phyloP scores from a whole-genome alignment of 768 basidiomycete species.

The Panellus pusillus region DNA sequence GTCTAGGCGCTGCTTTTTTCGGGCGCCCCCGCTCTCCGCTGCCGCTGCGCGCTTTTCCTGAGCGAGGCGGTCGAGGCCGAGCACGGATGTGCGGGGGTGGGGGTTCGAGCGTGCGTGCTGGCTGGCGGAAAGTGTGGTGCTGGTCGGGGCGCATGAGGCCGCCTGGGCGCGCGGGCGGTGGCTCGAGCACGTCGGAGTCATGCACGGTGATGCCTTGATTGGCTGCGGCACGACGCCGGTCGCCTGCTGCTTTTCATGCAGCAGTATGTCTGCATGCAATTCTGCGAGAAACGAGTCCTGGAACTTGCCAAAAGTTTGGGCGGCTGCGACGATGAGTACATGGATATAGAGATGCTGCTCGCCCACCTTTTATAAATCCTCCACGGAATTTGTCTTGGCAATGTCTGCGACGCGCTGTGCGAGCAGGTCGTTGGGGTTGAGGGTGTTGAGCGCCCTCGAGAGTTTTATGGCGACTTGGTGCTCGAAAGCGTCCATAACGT shows the following conservation, averaged over 20 bases:
- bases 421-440: slow-evolving; percentile 83
- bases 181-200: slow-evolving; percentile 81
- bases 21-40: slow-evolving; percentile 51
- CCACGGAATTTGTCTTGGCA: slow-evolving; percentile 64
- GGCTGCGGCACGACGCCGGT: slow-evolving; percentile 55
- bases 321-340: slow-evolving; percentile 41
- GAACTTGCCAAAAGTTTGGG: slow-evolving; percentile 84
- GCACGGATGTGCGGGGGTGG: slow-evolving; percentile 80
- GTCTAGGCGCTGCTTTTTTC: slow-evolving; percentile 67
- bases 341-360: neutral
- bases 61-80: slow-evolving; percentile 88
- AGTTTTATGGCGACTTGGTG: slow-evolving; percentile 78
- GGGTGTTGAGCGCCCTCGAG: slow-evolving; percentile 72
- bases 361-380: slow-evolving; percentile 72
- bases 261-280: slow-evolving; percentile 75
- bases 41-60: slow-evolving; percentile 78
- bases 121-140: slow-evolving; percentile 81
- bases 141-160: slow-evolving; percentile 74
- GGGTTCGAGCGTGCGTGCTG: slow-evolving; percentile 70
- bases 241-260: slow-evolving; percentile 66
- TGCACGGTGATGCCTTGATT: slow-evolving; percentile 77
- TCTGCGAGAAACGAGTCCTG: slow-evolving; percentile 74
- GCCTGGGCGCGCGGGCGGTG: slow-evolving; percentile 74
- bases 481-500: slow-evolving; percentile 44
- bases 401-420: slow-evolving; percentile 80